These are phyloP conservation scores for Penicillium brasilianum DNA, from an alignment of 2,329 filamentous ascomycete species.

Conservation along the genomic window DNA sequence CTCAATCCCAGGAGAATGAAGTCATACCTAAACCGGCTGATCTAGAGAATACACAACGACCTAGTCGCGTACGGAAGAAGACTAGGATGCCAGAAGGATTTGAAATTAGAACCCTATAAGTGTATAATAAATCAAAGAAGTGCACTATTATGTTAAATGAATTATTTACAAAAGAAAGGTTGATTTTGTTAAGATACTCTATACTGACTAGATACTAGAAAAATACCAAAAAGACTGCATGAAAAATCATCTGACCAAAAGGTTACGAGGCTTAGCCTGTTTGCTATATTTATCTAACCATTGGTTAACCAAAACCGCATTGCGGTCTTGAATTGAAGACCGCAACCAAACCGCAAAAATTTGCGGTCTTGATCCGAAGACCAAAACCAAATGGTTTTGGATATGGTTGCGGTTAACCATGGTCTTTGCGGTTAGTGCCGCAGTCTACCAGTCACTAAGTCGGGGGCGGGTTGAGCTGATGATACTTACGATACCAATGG, in stretches of 20 bases:
- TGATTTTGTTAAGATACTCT: no score
- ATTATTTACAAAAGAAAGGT: no score
- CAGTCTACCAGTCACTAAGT: conserved; percentile 1
- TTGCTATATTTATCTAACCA: conserved; percentile 1
- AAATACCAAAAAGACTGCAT: background rate
- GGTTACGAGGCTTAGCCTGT: background rate
- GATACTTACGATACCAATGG: no score
- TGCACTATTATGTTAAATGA: background rate
- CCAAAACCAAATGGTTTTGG: conserved; percentile 6
- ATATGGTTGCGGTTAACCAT: background rate
- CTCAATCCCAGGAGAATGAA: no score
- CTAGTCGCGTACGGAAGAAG: conserved; percentile 5
- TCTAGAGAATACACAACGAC: no score
- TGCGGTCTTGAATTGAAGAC: background rate
- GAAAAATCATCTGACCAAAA: background rate
- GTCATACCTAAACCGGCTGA: background rate
- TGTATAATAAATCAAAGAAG: conserved; percentile 1
- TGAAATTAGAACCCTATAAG: conserved; percentile 1
- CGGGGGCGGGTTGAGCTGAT: no score
- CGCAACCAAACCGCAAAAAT: conserved; percentile 2
- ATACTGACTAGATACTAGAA: background rate
- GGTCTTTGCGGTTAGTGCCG: conserved; percentile 5
- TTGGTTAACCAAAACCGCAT: conserved; percentile 1
- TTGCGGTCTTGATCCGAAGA: background rate
- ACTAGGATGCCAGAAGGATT: conserved; percentile 5